Percentiles rank a stretch among this genome's conserved stretches.
These are phyloP conservation scores for Alternaria longipes DNA, from an alignment of 2,329 filamentous ascomycete genomes.

Conservation along the genomic window DNA sequence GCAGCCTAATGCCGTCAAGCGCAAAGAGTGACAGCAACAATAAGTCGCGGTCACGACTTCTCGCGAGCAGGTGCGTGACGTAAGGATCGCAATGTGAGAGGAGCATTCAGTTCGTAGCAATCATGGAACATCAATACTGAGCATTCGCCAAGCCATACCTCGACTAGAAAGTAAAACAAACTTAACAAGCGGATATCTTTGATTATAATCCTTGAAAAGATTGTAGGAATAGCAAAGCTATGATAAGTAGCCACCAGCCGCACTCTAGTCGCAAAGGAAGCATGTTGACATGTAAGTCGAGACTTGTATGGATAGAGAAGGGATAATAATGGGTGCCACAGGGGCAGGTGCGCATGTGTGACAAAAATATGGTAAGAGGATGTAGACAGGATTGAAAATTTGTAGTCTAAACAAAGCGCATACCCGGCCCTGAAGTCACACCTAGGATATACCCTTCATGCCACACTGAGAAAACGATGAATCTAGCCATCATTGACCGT, in stretches of 20 bases:
- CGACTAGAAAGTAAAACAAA: too few relatives aligned
- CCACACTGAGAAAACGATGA: constrained; percentile 41
- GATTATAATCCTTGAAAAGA: constrained; percentile 2
- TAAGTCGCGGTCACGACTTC: neutral
- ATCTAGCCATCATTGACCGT: constrained; percentile 39
- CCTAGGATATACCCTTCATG: constrained; percentile 43
- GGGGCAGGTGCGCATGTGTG: neutral
- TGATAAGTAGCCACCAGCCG: neutral
- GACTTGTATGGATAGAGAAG: neutral
- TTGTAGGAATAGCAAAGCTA: constrained; percentile 1
- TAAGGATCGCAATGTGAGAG: neutral
- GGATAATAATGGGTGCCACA: neutral
- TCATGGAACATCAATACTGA: neutral
- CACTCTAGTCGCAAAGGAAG: neutral
- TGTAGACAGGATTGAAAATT: constrained; percentile 50
- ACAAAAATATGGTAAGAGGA: constrained; percentile 20
- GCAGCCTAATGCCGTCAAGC: neutral
- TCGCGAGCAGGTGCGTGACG: neutral
- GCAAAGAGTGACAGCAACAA: neutral
- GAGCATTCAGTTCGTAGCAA: neutral
- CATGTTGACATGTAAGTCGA: neutral
- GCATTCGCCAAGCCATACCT: neutral
- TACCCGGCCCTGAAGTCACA: constrained; percentile 40
- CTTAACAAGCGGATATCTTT: neutral
- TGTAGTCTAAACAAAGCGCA: constrained; percentile 49